phyloP scores from a whole-genome alignment of 345 rosid species.

The Toxicodendron radicans region DNA sequence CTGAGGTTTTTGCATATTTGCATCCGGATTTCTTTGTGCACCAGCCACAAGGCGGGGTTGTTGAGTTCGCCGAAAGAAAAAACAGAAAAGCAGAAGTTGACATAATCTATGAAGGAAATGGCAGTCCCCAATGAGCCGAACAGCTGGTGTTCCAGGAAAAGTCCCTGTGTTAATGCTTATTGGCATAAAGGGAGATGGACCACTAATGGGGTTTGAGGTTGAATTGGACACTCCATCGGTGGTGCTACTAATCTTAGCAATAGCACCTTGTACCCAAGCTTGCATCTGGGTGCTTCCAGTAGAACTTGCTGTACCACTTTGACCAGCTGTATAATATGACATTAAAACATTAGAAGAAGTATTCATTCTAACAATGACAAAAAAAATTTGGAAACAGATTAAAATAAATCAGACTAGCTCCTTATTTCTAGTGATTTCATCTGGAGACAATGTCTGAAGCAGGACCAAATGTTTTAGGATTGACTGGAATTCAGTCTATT shows the following conservation, averaged over 20 bases:
- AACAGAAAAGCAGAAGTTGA: constrained; percentile 93
- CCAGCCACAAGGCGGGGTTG: constrained; percentile 50
- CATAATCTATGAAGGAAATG: constrained; percentile 99
- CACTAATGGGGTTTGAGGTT: constrained; percentile 68
- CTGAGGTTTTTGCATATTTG: constrained; percentile 74
- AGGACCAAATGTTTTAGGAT: neutral
- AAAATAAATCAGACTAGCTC: neutral
- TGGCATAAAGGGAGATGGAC: constrained; percentile 89
- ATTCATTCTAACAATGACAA: neutral
- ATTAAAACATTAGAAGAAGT: constrained; percentile 8
- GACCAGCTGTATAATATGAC: constrained; percentile 56
- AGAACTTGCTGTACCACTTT: constrained; percentile 73
- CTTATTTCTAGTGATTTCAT: constrained; percentile 6
- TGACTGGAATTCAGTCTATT: neutral
- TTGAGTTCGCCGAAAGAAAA: constrained; percentile 73
- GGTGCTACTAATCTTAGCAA: constrained; percentile 93
- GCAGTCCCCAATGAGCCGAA: constrained; percentile 98
- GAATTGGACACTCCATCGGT: constrained; percentile 69
- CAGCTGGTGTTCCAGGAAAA: constrained; percentile 99
- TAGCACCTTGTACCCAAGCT: constrained; percentile 99
- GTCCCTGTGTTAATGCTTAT: constrained; percentile 99
- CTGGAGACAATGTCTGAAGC: neutral
- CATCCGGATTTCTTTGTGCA: constrained; percentile 66
- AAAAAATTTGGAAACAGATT: neutral
- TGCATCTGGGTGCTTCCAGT: constrained; percentile 95